Percentiles rank a stretch among this genome's conserved stretches.
Evolutionary conservation across 345 rosid species (phyloP).

Genomic region (Aquilaria sinensis): DNA sequence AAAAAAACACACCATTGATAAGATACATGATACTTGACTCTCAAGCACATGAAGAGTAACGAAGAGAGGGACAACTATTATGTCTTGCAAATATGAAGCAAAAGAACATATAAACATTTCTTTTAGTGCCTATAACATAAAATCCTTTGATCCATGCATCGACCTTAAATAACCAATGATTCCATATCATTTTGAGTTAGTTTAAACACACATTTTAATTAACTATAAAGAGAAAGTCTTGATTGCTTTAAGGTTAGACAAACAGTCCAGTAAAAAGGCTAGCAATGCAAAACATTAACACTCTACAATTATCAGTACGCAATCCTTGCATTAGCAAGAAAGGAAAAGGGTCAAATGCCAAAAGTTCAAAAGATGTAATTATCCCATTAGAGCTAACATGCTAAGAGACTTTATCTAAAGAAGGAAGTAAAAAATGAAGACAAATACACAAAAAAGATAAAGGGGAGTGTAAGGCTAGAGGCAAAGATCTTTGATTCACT

Average conservation of each 20-base stretch:
- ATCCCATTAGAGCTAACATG: background rate
- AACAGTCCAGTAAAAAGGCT: too few relatives aligned
- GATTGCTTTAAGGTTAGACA: too few relatives aligned
- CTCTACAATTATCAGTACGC: too few relatives aligned
- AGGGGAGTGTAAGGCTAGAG: background rate
- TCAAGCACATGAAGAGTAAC: conserved; percentile 91
- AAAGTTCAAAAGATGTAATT: too few relatives aligned
- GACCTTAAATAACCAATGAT: conserved; percentile 16
- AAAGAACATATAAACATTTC: conserved; percentile 12
- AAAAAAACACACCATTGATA: too few relatives aligned
- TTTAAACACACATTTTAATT: conserved; percentile 17
- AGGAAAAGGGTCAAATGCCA: too few relatives aligned
- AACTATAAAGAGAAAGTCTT: background rate
- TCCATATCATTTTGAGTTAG: conserved; percentile 16
- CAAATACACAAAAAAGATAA: background rate
- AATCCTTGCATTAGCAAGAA: conserved; percentile 13
- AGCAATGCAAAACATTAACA: too few relatives aligned
- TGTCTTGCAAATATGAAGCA: conserved; percentile 58
- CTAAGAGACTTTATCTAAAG: background rate
- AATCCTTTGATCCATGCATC: conserved; percentile 27
- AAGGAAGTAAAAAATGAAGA: conserved; percentile 2
- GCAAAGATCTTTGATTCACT: conserved; percentile 7
- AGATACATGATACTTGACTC: conserved; percentile 52
- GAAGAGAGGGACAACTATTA: conserved; percentile 87
- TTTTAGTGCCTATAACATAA: conserved; percentile 10